These are phyloP conservation scores for Didymella keratinophila DNA, from an alignment of 2,329 filamentous ascomycete species.

Conservation along the genomic window DNA sequence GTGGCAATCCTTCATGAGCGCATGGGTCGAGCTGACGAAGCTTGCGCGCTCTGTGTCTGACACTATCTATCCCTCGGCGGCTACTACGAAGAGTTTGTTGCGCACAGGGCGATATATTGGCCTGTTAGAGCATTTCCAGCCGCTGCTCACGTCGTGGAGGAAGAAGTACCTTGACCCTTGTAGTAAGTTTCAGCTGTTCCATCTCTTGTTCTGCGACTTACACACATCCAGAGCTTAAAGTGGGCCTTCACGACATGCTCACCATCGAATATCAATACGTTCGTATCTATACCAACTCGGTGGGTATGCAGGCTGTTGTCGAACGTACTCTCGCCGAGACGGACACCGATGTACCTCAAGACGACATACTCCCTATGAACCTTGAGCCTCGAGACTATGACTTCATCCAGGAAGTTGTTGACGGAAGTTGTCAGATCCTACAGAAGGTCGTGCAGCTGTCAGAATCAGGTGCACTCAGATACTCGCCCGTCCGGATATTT, in stretches of 20 bases:
- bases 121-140: constrained; percentile 57
- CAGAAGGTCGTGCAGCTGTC: constrained; percentile 59
- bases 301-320: constrained; percentile 65
- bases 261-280: constrained; percentile 62
- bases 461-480: constrained; percentile 57
- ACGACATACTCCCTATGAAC: constrained; percentile 52
- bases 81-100: constrained; percentile 52
- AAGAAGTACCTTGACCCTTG: constrained; percentile 51
- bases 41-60: constrained; percentile 62
- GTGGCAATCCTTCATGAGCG: constrained; percentile 61
- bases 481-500: constrained; percentile 62
- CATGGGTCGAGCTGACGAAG: constrained; percentile 56
- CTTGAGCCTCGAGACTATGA: constrained; percentile 61
- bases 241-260: constrained; percentile 57
- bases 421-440: constrained; percentile 61
- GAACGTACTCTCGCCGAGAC: constrained; percentile 59
- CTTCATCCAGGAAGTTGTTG: constrained; percentile 65
- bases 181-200: constrained; percentile 32
- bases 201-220: background rate
- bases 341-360: constrained; percentile 48
- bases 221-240: constrained; percentile 39
- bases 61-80: constrained; percentile 59
- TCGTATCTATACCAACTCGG: constrained; percentile 55
- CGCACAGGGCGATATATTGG: constrained; percentile 61
- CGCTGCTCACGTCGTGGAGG: constrained; percentile 52